Evolutionary conservation across 352 stramenopile species (phyloP).

Genomic region (Pythium aristosporum): DNA sequence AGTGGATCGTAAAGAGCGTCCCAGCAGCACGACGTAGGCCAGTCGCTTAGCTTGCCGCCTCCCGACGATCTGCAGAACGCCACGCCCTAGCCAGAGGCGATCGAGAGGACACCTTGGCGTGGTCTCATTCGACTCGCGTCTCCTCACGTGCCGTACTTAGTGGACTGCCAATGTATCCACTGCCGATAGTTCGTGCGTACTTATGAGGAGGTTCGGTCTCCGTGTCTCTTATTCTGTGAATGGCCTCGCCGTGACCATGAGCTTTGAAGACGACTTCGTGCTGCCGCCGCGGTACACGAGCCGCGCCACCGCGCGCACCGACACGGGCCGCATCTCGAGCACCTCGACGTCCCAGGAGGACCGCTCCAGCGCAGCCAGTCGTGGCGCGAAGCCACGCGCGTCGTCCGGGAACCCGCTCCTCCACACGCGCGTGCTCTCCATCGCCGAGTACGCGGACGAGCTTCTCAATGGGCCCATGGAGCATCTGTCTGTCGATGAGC

Average conservation of each 20-base stretch:
- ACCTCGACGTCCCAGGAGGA: neutral
- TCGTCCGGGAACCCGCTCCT: conserved; percentile 3
- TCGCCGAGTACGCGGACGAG: conserved; percentile 10
- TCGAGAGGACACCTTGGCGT: no score
- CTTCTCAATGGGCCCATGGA: neutral
- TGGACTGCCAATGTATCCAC: no score
- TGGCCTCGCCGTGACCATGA: neutral
- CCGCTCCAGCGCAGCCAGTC: neutral
- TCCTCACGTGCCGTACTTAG: no score
- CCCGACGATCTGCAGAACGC: no score
- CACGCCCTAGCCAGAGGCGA: no score
- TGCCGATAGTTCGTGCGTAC: neutral
- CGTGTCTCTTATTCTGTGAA: neutral
- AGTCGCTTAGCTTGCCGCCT: no score
- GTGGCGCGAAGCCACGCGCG: neutral
- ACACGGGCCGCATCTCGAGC: neutral
- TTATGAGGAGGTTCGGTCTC: neutral
- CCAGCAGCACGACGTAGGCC: no score
- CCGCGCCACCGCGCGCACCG: neutral
- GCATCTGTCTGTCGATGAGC: neutral
- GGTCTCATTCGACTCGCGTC: no score
- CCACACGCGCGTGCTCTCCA: neutral
- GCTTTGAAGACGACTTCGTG: conserved; percentile 15
- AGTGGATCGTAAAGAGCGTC: no score
- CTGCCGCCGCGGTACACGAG: conserved; percentile 5